Evolutionary conservation across 345 rosid species (phyloP).

Genomic region (Eucalyptus viminalis): DNA sequence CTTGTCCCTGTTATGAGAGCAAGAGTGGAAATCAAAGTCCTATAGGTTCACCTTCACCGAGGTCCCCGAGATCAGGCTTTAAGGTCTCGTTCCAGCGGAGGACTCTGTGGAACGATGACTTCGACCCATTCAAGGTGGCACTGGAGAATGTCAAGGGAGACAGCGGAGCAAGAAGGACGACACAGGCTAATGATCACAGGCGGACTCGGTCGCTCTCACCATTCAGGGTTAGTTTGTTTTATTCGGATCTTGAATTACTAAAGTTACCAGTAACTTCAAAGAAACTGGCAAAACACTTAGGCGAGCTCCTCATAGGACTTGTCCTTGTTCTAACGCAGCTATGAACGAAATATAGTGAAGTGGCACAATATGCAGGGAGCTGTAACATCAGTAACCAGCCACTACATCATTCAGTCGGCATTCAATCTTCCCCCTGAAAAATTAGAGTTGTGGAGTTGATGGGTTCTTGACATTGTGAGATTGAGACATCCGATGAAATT

Average conservation of each 20-base stretch:
- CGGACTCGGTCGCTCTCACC: constrained; percentile 24
- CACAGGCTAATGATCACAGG: background rate
- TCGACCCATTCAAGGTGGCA: constrained; percentile 49
- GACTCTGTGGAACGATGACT: constrained; percentile 39
- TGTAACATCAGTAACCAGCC: background rate
- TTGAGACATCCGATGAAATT: background rate
- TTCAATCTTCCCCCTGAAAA: background rate
- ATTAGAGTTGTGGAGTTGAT: background rate
- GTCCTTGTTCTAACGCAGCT: background rate
- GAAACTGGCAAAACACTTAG: background rate
- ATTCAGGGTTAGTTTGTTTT: background rate
- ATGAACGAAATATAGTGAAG: background rate
- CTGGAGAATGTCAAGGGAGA: constrained; percentile 28
- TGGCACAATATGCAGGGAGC: background rate
- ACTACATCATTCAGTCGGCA: background rate
- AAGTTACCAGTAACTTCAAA: background rate
- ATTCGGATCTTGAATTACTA: background rate
- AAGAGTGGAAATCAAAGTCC: background rate
- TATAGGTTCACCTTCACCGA: background rate
- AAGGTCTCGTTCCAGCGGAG: constrained; percentile 14
- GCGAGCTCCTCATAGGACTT: background rate
- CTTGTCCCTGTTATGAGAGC: background rate
- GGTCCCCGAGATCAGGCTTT: background rate
- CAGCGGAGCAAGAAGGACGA: background rate
- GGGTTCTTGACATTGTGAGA: background rate